These are phyloP conservation scores for Kazachstania taianensis DNA, from an alignment of 805 yeast genomes.

Conservation along the genomic window DNA sequence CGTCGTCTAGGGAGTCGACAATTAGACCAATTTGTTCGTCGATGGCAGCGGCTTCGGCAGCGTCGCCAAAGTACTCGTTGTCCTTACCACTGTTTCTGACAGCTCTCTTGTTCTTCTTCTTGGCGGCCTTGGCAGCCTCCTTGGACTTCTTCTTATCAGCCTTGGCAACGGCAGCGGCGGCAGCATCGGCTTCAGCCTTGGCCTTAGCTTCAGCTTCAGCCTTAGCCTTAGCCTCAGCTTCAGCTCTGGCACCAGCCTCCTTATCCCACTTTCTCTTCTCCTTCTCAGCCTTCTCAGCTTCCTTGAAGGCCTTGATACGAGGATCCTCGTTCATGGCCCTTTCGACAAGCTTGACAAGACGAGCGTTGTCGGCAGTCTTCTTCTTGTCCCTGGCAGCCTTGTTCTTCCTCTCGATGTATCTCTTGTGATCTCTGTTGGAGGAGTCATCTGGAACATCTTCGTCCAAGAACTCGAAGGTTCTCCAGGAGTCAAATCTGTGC, in stretches of 20 bases:
- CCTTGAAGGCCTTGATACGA: slow-evolving; percentile 87
- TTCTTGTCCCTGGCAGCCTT: slow-evolving; percentile 92
- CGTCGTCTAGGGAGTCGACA: slow-evolving; percentile 72
- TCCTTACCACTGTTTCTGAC: slow-evolving; percentile 79
- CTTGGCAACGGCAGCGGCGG: slow-evolving; percentile 47
- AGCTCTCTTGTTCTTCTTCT: slow-evolving; percentile 92
- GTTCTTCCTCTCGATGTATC: slow-evolving; percentile 96
- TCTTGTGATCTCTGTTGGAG: slow-evolving; percentile 97
- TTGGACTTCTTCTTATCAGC: slow-evolving; percentile 89
- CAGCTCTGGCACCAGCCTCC: slow-evolving; percentile 95
- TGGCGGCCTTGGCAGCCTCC: slow-evolving; percentile 79
- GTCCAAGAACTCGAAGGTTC: slow-evolving; percentile 93
- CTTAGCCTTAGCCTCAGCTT: slow-evolving; percentile 84
- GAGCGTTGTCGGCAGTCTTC: slow-evolving; percentile 93
- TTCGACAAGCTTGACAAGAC: slow-evolving; percentile 76
- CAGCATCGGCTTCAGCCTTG: slow-evolving; percentile 65
- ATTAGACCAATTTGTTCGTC: slow-evolving; percentile 74
- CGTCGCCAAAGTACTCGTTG: slow-evolving; percentile 74
- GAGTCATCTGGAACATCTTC: slow-evolving; percentile 99
- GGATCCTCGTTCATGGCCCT: slow-evolving; percentile 88
- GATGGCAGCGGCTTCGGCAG: slow-evolving; percentile 51
- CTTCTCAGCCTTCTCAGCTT: slow-evolving; percentile 88
- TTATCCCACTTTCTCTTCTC: slow-evolving; percentile 94
- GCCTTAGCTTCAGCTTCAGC: slow-evolving; percentile 83
- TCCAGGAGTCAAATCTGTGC: slow-evolving; percentile 95